These are phyloP conservation scores for Euptelea pleiosperma DNA, from an alignment of 164 flowering plant species.

Conservation along the genomic window DNA sequence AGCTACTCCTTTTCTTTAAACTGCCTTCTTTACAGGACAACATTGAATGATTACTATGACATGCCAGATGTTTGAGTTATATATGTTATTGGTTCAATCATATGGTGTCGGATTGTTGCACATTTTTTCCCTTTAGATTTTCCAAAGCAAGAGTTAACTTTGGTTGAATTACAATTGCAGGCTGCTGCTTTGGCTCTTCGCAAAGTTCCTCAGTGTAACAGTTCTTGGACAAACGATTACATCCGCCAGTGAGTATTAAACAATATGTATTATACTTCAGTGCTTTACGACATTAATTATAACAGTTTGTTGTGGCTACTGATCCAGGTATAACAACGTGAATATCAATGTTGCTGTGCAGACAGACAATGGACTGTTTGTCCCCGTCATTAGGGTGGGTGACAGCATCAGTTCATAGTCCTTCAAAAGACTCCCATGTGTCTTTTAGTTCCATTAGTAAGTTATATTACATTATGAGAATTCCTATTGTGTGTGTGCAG, in stretches of 20 bases:
- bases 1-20: too few relatives aligned
- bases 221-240: conserved; percentile 93
- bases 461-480: not conserved
- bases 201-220: conserved; percentile 93
- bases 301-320: conserved; percentile 7
- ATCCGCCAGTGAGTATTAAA: conserved; percentile 81
- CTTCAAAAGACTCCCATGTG: not conserved
- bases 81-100: too few relatives aligned
- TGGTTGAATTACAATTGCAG: conserved; percentile 29
- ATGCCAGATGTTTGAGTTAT: too few relatives aligned
- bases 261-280: not conserved
- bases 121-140: not conserved
- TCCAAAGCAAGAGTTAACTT: not conserved
- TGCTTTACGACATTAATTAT: not conserved
- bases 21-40: too few relatives aligned
- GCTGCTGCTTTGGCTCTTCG: conserved; percentile 95
- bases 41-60: too few relatives aligned
- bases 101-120: too few relatives aligned
- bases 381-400: conserved; percentile 80
- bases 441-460: not conserved
- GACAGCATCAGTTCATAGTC: not conserved
- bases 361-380: conserved; percentile 89
- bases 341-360: conserved; percentile 92
- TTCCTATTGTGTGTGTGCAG: conserved; percentile 37
- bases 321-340: conserved; percentile 66